Percentiles rank a stretch among this genome's conserved stretches.
These are phyloP conservation scores for Aspergillus sp. DNA, from an alignment of 2,329 filamentous ascomycete genomes.

Conservation along the genomic window DNA sequence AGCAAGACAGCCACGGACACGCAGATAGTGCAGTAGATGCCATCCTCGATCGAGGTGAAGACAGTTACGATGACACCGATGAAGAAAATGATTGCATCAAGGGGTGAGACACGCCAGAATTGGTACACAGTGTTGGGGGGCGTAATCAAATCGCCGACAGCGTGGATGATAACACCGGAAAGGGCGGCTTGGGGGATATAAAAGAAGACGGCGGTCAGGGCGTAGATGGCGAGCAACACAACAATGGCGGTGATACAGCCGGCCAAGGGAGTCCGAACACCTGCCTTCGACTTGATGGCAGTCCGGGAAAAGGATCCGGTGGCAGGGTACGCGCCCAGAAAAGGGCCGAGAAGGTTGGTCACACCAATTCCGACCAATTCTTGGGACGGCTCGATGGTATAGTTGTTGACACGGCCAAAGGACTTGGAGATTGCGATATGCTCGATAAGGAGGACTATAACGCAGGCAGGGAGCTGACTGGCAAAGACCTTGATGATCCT, in stretches of 20 bases:
- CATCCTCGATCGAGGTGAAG: slow-evolving; percentile 85
- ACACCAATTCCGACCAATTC: slow-evolving; percentile 94
- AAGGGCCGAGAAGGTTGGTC: slow-evolving; percentile 84
- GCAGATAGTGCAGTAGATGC: slow-evolving; percentile 83
- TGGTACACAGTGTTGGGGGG: slow-evolving; percentile 88
- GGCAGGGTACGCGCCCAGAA: slow-evolving; percentile 86
- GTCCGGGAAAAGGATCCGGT: slow-evolving; percentile 96
- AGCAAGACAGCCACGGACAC: slow-evolving; percentile 76
- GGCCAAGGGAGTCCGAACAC: slow-evolving; percentile 85
- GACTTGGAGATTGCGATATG: slow-evolving; percentile 98
- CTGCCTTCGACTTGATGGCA: slow-evolving; percentile 95
- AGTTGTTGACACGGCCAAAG: slow-evolving; percentile 94
- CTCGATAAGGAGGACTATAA: slow-evolving; percentile 95
- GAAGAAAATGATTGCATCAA: slow-evolving; percentile 92
- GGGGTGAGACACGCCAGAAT: slow-evolving; percentile 89
- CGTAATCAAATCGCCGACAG: slow-evolving; percentile 88
- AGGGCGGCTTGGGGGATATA: slow-evolving; percentile 84
- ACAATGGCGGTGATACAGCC: slow-evolving; percentile 84
- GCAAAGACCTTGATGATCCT: slow-evolving; percentile 69
- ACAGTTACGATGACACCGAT: slow-evolving; percentile 87
- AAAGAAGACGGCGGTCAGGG: slow-evolving; percentile 83
- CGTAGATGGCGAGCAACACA: slow-evolving; percentile 87
- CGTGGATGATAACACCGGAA: slow-evolving; percentile 90
- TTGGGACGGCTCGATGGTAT: slow-evolving; percentile 91
- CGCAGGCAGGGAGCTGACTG: slow-evolving; percentile 74